Base-by-base conservation (phyloP, 1,284 basidiomycete species). In the Mycena citricolor region DNA sequence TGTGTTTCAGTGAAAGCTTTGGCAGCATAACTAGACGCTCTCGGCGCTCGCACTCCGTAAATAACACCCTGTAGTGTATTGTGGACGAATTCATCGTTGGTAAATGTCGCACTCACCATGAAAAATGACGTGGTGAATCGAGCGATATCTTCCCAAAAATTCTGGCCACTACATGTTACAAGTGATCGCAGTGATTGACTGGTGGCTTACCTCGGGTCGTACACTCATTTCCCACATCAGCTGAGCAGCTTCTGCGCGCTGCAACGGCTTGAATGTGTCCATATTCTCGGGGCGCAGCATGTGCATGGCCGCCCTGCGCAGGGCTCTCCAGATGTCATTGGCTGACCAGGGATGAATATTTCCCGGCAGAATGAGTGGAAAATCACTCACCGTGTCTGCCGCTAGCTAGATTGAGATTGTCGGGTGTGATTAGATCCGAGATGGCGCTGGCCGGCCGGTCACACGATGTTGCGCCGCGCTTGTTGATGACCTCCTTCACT, bases 231-330 rank as follows among this genome's bases (percentile, higher is more conserved):
- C 65, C 35, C 60, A 60, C 56, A 67, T 51, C 8, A 68, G 53
- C 39, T 69, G 68, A 4, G 54, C 51, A 10, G 61, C 55, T 50
- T 69, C 68, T 1, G 63, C 63, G 7, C 47, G 48, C 44, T 64
- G 62, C n/a, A n/a, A n/a, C n/a, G n/a, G n/a, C 14, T 58, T 46
- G 45, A 58, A 55, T 22, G 42, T 47, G 22, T 44, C 42, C 22
- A 56, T 57, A 22, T 55, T 58, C 36, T 63, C 56, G 22, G 42
- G 51, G 20, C 51, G 63, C n/a, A 70, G 49, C 13, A 68, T 54
- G 20, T 59, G 48, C 34, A 57, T 54, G 0, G 60, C 54, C 5
- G 58, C 57, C 42, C 58, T 57, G 13, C 67, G 61, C 19, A 62
- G 48, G n/a, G 52, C 39, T 36, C 60, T 58, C 68, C 66, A 69